Base-by-base conservation (phyloP, 1,284 basidiomycete species). In the Retiboletus flavoniger region DNA sequence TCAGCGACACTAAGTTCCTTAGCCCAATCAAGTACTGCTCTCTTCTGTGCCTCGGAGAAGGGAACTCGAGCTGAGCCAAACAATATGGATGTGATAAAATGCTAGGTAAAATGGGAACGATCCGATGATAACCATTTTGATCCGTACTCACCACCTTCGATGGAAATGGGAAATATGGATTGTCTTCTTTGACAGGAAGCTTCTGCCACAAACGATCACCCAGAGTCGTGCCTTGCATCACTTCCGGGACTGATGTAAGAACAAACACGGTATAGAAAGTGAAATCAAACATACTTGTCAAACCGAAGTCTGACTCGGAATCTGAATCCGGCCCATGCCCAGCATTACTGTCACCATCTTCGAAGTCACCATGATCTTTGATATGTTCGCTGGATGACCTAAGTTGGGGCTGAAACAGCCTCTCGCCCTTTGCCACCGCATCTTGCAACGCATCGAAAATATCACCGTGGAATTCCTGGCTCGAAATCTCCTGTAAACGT, bases 21-120 rank as follows among this genome's bases (percentile, higher is more conserved):
- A 8, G 65, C 68, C 64, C 66, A 71, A 4, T 45, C 47, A 14
- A 72, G 59, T n/a, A 71, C 55, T 9, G 68, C 67, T 47, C 55
- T 55, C 42, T 68, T 64, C 50, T 70, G 68, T 13, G 51, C 38
- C 1, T 39, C 38, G 24, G 38, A 39, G 36, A 46, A 46, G 19
- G 32, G 44, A 17, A 24, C 10, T 24, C 44, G 17, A 4, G 44
- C 44, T 8, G 31, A 46, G 29, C 44, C 19, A 9, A 46, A 46
- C 32, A 46, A 34, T 7, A 46, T 7, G 24, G 44, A 46, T 21
- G 44, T 46, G 17, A 46, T 32, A 35, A 46, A 46, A 34, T 46
- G 44, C 44, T 46, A 21, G 19, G 19, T 39, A 21, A 21, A 39
- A 24, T 24, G 9, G 11, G 38, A 39, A 39, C n/a, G 38, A 39